Base-by-base conservation (phyloP, 805 yeast species). In the Vanderwaltozyma verrucispora region DNA sequence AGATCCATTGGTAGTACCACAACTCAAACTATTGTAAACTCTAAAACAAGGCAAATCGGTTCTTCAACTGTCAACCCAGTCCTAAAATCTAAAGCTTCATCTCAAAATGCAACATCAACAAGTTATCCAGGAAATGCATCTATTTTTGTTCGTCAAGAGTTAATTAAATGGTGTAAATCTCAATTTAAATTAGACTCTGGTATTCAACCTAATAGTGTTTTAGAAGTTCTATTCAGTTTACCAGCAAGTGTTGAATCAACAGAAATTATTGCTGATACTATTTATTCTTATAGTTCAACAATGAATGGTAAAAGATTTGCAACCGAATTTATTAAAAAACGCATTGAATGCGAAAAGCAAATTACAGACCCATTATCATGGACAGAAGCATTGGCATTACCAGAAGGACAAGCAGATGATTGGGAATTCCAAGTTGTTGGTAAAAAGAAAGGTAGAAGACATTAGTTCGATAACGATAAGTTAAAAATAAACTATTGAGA, bases 291-390 rank as follows among this genome's bases (percentile, higher is more conserved):
- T 42, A 81, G 94, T 29, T 73, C 88, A 3, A 80, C 88, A 1
- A 78, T 89, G 82, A 96, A 92, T 58, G 97, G 97, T 18, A 77
- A 95, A 55, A 71, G 95, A 47, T 89, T 88, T 66, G 95, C 98
- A 0, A 74, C 72, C 39, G 98, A 92, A 54, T 92, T 92, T 57
- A 68, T 80, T 54, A 81, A 79, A 61, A 77, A 82, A 54, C 79
- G 92, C 53, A 71, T 70, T 42, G 70, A 66, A 35, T 88, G 85
- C 39, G 96, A 87, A 50, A 71, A 54, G 28, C 59, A 61, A 21
- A 59, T 63, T 23, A 59, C 60, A 33, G 70, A 73, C 40, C 69
- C 73, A 8, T 67, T 74, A 46, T 68, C 77, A 30, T 87, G 96
- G 96, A 68, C 71, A 35, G 81, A 78, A 41, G 92, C 88, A 3